Evolutionary conservation across 371 early-diverging fungal genomes (phyloP).

Genomic region (Capniomyces stellatus): DNA sequence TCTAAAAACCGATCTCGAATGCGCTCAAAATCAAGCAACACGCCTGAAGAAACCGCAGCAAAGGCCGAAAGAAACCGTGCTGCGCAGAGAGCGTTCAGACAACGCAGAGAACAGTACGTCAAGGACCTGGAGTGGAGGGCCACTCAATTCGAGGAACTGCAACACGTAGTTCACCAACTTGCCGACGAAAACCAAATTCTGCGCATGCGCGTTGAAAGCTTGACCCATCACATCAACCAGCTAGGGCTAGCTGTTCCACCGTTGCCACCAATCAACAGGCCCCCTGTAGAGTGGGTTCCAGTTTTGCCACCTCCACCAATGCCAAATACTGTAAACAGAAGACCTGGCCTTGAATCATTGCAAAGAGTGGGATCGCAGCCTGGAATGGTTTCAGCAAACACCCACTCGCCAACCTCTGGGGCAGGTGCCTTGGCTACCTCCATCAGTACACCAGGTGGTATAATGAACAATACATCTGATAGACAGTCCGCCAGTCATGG

Average conservation of each 20-base stretch:
- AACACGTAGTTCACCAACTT: constrained; percentile 6
- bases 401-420: not conserved
- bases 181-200: constrained; percentile 3
- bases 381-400: constrained; percentile 1
- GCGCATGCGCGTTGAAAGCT: not conserved
- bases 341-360: not conserved
- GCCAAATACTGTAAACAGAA: not conserved
- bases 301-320: constrained; percentile 3
- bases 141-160: constrained; percentile 40
- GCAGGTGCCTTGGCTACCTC: not conserved
- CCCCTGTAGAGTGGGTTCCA: constrained; percentile 1
- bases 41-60: constrained; percentile 27
- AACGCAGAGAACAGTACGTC: constrained; percentile 50
- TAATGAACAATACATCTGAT: not conserved
- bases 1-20: not conserved
- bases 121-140: constrained; percentile 39
- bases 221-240: constrained; percentile 1
- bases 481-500: not conserved
- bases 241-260: constrained; percentile 2
- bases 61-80: constrained; percentile 60
- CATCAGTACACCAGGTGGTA: not conserved
- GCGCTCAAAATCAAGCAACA: constrained; percentile 1
- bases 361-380: not conserved
- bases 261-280: constrained; percentile 3
- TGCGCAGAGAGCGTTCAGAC: constrained; percentile 59